Percentiles rank a stretch among this genome's conserved stretches.
phyloP scores from a whole-genome alignment of 2,329 filamentous ascomycete species.

The Aspergillus pseudoviridinutans region DNA sequence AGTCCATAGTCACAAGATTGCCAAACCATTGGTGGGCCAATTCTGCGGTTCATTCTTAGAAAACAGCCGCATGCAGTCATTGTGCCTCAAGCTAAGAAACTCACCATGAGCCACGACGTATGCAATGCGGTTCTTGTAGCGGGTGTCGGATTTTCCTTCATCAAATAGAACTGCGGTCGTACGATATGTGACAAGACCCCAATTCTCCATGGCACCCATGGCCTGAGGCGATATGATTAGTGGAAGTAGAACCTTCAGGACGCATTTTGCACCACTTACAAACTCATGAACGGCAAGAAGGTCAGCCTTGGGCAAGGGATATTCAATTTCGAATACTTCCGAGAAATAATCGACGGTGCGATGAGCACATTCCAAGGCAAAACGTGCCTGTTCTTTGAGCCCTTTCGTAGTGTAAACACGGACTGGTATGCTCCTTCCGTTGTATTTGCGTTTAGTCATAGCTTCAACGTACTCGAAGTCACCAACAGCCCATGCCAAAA shows the following conservation, averaged over 20 bases:
- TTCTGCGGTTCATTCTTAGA: constrained; percentile 47
- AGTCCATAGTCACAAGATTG: constrained; percentile 94
- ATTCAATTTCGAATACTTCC: constrained; percentile 86
- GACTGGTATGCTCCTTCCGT: constrained; percentile 85
- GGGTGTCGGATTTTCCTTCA: constrained; percentile 81
- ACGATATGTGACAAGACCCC: constrained; percentile 93
- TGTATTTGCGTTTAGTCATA: constrained; percentile 83
- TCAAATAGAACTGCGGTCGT: constrained; percentile 97
- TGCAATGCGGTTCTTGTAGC: constrained; percentile 88
- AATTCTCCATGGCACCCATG: constrained; percentile 85
- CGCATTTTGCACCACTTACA: constrained; percentile 48
- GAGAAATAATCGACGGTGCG: constrained; percentile 97
- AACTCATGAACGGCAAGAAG: constrained; percentile 91
- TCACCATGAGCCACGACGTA: constrained; percentile 88
- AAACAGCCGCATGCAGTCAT: neutral
- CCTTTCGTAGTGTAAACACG: constrained; percentile 93
- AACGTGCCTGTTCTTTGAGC: constrained; percentile 86
- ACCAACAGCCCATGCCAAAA: constrained; percentile 89
- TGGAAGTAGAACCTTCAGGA: neutral
- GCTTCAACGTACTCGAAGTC: constrained; percentile 97
- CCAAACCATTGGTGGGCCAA: constrained; percentile 96
- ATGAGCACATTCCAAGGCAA: constrained; percentile 85
- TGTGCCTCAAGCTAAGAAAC: constrained; percentile 5
- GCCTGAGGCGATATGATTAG: constrained; percentile 26
- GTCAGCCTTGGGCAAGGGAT: constrained; percentile 88